Base-by-base conservation (phyloP, 2,329 filamentous ascomycete species). In the Helotiales sp. region DNA sequence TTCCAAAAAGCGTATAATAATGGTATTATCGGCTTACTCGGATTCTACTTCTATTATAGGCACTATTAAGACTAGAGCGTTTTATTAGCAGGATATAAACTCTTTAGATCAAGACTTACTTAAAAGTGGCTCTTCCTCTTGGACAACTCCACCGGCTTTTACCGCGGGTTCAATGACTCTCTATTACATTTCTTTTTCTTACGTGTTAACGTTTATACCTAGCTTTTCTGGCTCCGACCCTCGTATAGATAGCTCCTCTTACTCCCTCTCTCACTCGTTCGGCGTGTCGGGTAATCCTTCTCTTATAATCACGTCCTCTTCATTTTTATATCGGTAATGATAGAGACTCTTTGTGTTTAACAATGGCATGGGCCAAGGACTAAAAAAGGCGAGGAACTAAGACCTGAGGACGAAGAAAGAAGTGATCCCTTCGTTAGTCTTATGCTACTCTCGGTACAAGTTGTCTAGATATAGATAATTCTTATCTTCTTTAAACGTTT, bases 381-480 rank as follows among this genome's bases (percentile, higher is more conserved):
- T 50, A 66, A 72, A 72, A 58, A 72, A 72, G 2, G 66, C 61
- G 30, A 50, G 30, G 43, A 68, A 72, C 63, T 50, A 66, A 64
- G 64, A 72, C 60, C 68, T 69, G 34, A 67, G 70, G 26, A 72
- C 65, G 40, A 68, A 70, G 65, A 72, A 72, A 15, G 66, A 70
- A n/a, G 69, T 72, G 20, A 72, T 70, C 8, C 69, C 70, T 64
- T 70, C 65, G 49, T 58, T 60, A n/a, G 6, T 43, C 30, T 70
- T 60, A n/a, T 63, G 26, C n/a, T 43, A 37, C 20, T 68, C 67
- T 62, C 22, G 1, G 32, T 32, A 62, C 61, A 72, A 60, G 49
- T 72, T 58, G 34, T 72, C 20, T 45, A 70, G 47, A 59, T 43
- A 70, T 32, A 72, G 24, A 61, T 60, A 66, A 24, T 68, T 54